Evolutionary conservation across 2,329 filamentous ascomycete species (phyloP), one percentile per base, ranked within the genome.

Genomic region (Chaetomiaceae sp.): DNA sequence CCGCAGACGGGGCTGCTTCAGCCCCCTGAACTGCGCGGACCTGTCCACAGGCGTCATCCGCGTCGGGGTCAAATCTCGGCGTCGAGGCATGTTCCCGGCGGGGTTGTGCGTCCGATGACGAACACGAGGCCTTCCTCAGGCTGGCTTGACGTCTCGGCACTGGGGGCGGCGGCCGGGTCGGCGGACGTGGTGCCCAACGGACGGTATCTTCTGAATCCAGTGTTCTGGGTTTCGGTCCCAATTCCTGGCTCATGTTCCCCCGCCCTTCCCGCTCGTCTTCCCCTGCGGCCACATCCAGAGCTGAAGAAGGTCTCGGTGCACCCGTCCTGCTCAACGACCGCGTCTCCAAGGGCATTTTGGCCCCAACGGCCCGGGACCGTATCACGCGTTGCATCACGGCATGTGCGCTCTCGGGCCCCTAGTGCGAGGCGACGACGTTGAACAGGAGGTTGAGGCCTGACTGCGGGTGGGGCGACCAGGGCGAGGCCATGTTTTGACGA

Each of bases 381-480:
- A 50, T n/a, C 12, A 63, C 57, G 4, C 60, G 63, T 33, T 63
- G 60, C 55, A 74, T 68, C 45, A 69, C 65, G 34, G 70, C 62
- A 14, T 60, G 61, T 4, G 73, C 73, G 6, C 68, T 70, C 11
- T 65, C 58, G 3, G 62, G 53, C 0, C 73, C 74, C 76, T 68
- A 79, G 54, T 77, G 68, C 17, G 67, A 65, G 37, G 70, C 64
- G 18, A 77, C 66, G 34, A 76, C 65, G 8, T 65, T 61, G 18
- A 71, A 63, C 2, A 79, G 50, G 4, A 68, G 64, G 34, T 67
- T 69, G 1, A 64, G 56, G 1, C 59, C 51, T 3, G 64, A 63
- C 6, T 18, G 19, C 2, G 64, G 65, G 10, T 63, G 65, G 3
- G 73, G 71, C 4, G 73, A 77, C 77, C 76, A 81, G 18, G 65